Evolutionary conservation across 176 grass and related monocot genomes (phyloP).

Genomic region (Guadua angustifolia): DNA sequence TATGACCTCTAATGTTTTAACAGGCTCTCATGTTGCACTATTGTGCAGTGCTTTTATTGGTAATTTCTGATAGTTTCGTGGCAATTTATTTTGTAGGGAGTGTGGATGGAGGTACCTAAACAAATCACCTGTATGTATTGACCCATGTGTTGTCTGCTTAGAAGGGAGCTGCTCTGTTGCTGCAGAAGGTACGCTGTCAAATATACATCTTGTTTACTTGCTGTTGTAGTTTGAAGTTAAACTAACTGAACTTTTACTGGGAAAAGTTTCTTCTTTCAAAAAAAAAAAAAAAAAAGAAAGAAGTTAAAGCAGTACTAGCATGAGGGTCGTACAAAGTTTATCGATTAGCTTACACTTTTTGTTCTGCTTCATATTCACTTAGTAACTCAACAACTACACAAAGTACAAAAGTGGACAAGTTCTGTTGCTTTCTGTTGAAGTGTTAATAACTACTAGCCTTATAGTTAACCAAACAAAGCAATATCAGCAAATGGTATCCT

Average conservation of each 20-base stretch:
- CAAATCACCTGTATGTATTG: conserved; percentile 65
- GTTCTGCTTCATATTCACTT: conserved; percentile 27
- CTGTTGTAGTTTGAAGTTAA: not conserved
- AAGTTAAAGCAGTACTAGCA: not conserved
- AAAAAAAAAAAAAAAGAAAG: too few species aligned
- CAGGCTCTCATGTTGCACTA: not conserved
- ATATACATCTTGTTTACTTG: conserved; percentile 15
- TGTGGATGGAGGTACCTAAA: conserved; percentile 78
- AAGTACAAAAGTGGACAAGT: not conserved
- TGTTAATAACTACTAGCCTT: not conserved
- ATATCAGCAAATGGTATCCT: not conserved
- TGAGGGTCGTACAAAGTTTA: conserved; percentile 5
- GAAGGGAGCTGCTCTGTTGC: conserved; percentile 81
- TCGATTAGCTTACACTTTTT: conserved; percentile 20
- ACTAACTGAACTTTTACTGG: not conserved
- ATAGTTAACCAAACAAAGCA: not conserved
- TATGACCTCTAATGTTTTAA: not conserved
- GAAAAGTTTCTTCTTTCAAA: not conserved
- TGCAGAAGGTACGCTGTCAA: conserved; percentile 65
- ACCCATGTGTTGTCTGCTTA: conserved; percentile 93
- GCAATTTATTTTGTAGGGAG: conserved; percentile 64
- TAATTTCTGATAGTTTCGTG: conserved; percentile 15
- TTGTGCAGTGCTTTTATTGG: not conserved
- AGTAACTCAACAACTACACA: not conserved
- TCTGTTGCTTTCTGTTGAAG: not conserved